Evolutionary conservation across 139 green algal genomes (phyloP).

Genomic region (Dunaliella sp.): DNA sequence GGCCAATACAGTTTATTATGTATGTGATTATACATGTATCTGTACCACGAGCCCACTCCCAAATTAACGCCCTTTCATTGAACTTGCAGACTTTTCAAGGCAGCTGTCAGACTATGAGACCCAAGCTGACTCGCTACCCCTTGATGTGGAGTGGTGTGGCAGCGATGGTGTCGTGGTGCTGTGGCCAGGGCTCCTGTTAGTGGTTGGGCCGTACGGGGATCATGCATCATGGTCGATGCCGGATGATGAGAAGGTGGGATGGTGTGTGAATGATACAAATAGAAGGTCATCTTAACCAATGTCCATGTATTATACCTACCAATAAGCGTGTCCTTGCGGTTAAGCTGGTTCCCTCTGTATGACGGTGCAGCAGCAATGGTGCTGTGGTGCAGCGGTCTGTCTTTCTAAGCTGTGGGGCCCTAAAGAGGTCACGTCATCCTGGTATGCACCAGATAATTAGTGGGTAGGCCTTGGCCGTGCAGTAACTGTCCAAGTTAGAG

Average conservation of each 20-base stretch:
- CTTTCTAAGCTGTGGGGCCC: no score
- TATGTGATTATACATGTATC: background rate
- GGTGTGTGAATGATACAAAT: no score
- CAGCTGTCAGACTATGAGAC: slow-evolving; percentile 72
- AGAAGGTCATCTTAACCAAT: no score
- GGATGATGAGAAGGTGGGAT: slow-evolving; percentile 18
- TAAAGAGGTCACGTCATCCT: no score
- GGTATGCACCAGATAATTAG: no score
- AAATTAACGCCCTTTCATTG: background rate
- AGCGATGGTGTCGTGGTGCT: slow-evolving; percentile 73
- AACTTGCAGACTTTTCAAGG: slow-evolving; percentile 65
- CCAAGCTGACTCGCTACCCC: slow-evolving; percentile 45
- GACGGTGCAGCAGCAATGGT: no score
- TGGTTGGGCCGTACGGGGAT: slow-evolving; percentile 73
- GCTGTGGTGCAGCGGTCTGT: no score
- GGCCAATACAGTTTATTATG: background rate
- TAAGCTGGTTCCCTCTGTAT: no score
- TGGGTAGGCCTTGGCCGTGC: no score
- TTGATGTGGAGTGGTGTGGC: slow-evolving; percentile 81
- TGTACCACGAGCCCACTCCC: background rate
- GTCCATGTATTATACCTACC: no score
- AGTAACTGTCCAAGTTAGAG: no score
- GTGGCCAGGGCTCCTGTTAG: slow-evolving; percentile 72
- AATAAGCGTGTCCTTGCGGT: no score
- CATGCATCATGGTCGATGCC: slow-evolving; percentile 18